Evolutionary conservation across 495 filamentous ascomycete genomes (phyloP).

Genomic region (Xylaria flabelliformis): DNA sequence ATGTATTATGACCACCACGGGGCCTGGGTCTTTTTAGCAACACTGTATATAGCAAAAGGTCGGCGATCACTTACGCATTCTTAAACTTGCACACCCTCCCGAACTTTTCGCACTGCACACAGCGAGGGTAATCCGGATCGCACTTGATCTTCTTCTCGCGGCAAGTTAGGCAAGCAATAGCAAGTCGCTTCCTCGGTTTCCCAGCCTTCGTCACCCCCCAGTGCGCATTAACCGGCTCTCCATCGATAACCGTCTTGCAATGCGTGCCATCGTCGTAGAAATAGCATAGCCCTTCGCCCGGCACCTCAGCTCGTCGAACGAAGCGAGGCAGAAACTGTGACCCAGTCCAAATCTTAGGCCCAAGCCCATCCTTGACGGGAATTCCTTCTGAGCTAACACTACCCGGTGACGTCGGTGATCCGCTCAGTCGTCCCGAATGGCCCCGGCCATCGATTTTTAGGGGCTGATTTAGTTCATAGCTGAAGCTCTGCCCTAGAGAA

Average conservation of each 20-base stretch:
- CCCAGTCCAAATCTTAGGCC: slow-evolving; percentile 67
- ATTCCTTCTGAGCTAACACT: slow-evolving; percentile 49
- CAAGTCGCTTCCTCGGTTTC: slow-evolving; percentile 86
- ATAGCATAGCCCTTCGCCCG: slow-evolving; percentile 82
- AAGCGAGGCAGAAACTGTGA: slow-evolving; percentile 66
- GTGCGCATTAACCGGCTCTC: slow-evolving; percentile 83
- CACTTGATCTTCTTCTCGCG: slow-evolving; percentile 98
- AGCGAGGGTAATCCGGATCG: slow-evolving; percentile 83
- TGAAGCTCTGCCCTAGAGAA: slow-evolving; percentile 34
- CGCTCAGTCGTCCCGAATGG: slow-evolving; percentile 34
- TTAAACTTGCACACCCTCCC: slow-evolving; percentile 83
- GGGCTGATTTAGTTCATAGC: slow-evolving; percentile 33
- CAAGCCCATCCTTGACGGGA: slow-evolving; percentile 59
- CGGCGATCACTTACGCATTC: slow-evolving; percentile 73
- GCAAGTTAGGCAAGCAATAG: slow-evolving; percentile 88
- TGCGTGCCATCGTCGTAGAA: slow-evolving; percentile 87
- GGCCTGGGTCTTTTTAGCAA: slow-evolving; percentile 48
- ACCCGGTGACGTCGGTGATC: slow-evolving; percentile 50
- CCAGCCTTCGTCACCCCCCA: slow-evolving; percentile 95
- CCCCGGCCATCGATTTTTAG: slow-evolving; percentile 33
- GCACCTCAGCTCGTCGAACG: slow-evolving; percentile 64
- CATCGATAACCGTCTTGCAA: slow-evolving; percentile 84
- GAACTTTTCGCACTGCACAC: slow-evolving; percentile 89
- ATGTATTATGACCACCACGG: slow-evolving; percentile 61
- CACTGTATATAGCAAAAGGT: background rate